phyloP scores from a whole-genome alignment of 371 early-diverging fungal genomes.

The Syncephalastrum contaminatum region DNA sequence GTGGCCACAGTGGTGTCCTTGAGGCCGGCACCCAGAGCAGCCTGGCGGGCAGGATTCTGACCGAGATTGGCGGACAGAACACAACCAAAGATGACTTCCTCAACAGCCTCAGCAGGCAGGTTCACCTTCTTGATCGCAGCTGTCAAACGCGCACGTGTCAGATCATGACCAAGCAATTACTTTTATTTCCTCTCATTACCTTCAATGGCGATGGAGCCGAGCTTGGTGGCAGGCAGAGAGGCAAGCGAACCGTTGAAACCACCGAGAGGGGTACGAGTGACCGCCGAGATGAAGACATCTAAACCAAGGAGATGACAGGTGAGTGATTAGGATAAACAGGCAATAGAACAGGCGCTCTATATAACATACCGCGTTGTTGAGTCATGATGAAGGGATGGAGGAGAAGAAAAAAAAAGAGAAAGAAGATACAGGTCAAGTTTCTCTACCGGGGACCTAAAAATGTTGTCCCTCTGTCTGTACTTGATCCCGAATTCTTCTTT shows the following conservation, averaged over 20 bases:
- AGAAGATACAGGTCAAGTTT: background rate
- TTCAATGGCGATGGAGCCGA: slow-evolving; percentile 89
- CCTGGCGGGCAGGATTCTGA: slow-evolving; percentile 97
- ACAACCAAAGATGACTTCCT: slow-evolving; percentile 87
- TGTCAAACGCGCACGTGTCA: slow-evolving; percentile 16
- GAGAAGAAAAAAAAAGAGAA: slow-evolving; percentile 1
- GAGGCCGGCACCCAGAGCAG: slow-evolving; percentile 86
- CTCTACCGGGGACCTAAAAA: background rate
- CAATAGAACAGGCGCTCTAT: background rate
- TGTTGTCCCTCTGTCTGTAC: too few relatives aligned
- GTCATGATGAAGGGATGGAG: slow-evolving; percentile 7
- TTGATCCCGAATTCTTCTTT: too few relatives aligned
- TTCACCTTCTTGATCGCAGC: slow-evolving; percentile 75
- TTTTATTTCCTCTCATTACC: slow-evolving; percentile 46
- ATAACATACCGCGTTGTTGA: slow-evolving; percentile 10
- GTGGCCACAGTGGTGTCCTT: slow-evolving; percentile 77
- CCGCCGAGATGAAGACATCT: slow-evolving; percentile 89
- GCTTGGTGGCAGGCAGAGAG: slow-evolving; percentile 81
- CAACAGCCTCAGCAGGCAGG: slow-evolving; percentile 67
- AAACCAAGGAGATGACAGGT: background rate
- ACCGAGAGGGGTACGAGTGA: slow-evolving; percentile 93
- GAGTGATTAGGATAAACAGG: background rate
- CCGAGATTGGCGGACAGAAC: slow-evolving; percentile 88
- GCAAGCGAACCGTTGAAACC: slow-evolving; percentile 90
- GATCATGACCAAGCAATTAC: background rate